Base-by-base conservation (phyloP, 1,284 basidiomycete genomes). In the Porogramme epimiltina region DNA sequence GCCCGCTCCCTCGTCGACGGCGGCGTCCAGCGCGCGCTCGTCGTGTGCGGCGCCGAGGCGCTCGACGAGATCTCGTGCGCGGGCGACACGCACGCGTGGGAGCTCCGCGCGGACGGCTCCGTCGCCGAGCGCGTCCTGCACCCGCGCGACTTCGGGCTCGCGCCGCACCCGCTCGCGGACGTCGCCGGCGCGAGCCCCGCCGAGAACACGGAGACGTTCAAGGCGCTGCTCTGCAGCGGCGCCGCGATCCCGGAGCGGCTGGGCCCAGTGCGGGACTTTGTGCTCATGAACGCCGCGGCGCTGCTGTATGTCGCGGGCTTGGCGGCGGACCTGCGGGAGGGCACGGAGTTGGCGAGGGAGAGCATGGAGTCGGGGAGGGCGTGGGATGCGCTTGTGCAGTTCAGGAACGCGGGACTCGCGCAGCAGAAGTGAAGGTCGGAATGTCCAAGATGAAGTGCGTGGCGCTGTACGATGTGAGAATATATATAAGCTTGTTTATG, bases 11-110 rank as follows among this genome's bases (percentile, higher is more conserved):
- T 98, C 38, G 65, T 71, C 1, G 80, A 82, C 15, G 79, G 80
- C 20, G 87, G 89, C 16, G 89, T 95, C 11, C 74, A 87, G 62
- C 82, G 89, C 23, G 95, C 94, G 5, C 76, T 97, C 61, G 94
- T 99, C 33, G 96, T 98, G 0, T 98, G 95, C 63, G 96, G 96
- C 1, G 83, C 82, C 42, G 97, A 99, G 69, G 85, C 85, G 1
- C 78, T 99, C 39, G 96, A 98, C 70, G 96, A 99, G 76, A 93
- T 99, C 66, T 93, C 89, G 65, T 93, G 91, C 65, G 93, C 87
- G 4, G 96, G 96, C 0, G 82, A 88, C n/a, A 96, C 95, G 10
- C 82, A 85, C 73, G 89, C 84, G 15, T 86, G 82, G 80, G 80
- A 85, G 61, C 72, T 90, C 31, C 68, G 68, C 24, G 42, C 46